A percentile compares a stretch with the other conserved stretches of the same genome.
Conservation (phyloP, 2,329 filamentous ascomycete genomes). For the Fusarium neocosmosporiellum region DNA sequence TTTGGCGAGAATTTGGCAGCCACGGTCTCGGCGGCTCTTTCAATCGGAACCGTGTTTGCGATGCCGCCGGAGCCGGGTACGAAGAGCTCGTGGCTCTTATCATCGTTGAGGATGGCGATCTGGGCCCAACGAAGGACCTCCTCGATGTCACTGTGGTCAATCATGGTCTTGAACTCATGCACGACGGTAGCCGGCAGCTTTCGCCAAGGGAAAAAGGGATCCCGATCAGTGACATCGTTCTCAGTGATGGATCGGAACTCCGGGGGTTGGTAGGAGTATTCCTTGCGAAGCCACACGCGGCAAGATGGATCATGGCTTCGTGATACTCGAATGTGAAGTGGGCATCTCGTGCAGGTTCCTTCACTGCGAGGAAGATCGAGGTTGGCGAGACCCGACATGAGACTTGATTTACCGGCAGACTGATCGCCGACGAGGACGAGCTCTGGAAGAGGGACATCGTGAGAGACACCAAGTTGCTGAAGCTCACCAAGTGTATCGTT, state of each 20-base stretch:
- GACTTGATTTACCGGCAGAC: conserved; percentile 81
- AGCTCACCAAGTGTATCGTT: conserved; percentile 76
- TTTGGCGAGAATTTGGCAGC: conserved; percentile 84
- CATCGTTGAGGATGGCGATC: conserved; percentile 78
- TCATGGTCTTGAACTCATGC: conserved; percentile 72
- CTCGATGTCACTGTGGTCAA: conserved; percentile 72
- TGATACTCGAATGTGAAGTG: conserved; percentile 81
- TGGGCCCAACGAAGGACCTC: conserved; percentile 79
- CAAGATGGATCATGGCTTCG: conserved; percentile 73
- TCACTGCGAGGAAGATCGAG: conserved; percentile 77
- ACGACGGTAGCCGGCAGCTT: conserved; percentile 57
- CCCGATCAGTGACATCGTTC: conserved; percentile 59
- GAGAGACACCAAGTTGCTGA: conserved; percentile 77
- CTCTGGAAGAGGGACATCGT: conserved; percentile 78
- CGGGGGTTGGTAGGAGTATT: conserved; percentile 68
- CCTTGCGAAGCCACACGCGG: conserved; percentile 71
- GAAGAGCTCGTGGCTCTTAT: conserved; percentile 62
- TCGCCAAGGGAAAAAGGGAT: conserved; percentile 75
- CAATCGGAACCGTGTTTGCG: conserved; percentile 48
- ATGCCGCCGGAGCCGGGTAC: conserved; percentile 62
- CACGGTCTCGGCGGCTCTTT: conserved; percentile 54
- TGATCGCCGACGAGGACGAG: conserved; percentile 89
- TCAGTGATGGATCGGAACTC: conserved; percentile 53
- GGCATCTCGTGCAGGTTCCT: conserved; percentile 83
- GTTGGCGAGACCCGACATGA: conserved; percentile 73